phyloP scores from a whole-genome alignment of 1,284 basidiomycete species.

The Cryptococcus depauperatus region DNA sequence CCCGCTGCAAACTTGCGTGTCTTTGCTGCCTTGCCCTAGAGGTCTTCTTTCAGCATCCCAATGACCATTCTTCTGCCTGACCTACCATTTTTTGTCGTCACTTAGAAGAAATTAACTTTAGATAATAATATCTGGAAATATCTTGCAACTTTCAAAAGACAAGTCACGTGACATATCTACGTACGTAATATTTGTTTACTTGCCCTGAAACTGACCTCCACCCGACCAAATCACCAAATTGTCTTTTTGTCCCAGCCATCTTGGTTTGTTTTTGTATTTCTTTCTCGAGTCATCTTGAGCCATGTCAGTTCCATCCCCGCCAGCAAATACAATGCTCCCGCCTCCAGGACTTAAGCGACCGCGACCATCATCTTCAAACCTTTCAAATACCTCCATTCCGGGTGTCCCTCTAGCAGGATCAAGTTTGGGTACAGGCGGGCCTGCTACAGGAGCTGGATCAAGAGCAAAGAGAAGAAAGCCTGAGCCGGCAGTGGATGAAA shows the following conservation, averaged over 20 bases:
- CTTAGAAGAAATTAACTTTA: too few relatives aligned
- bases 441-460: constrained; percentile 5
- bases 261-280: neutral
- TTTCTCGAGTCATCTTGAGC: neutral
- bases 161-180: neutral
- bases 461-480: constrained; percentile 34
- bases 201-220: constrained; percentile 4
- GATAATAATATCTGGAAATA: too few relatives aligned
- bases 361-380: constrained; percentile 5
- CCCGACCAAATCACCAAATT: neutral
- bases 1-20: constrained; percentile 91
- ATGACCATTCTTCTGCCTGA: neutral
- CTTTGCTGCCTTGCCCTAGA: constrained; percentile 84
- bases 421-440: too few relatives aligned
- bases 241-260: neutral
- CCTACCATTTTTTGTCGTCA: neutral
- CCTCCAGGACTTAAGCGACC: constrained; percentile 20
- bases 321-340: constrained; percentile 19
- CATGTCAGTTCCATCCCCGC: too few relatives aligned
- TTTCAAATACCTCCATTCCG: constrained; percentile 2
- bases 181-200: neutral
- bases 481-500: constrained; percentile 16
- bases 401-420: constrained; percentile 6
- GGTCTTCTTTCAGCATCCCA: constrained; percentile 1
- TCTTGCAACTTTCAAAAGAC: neutral